Conservation (phyloP, 345 rosid genomes). For the Clausena lansium region DNA sequence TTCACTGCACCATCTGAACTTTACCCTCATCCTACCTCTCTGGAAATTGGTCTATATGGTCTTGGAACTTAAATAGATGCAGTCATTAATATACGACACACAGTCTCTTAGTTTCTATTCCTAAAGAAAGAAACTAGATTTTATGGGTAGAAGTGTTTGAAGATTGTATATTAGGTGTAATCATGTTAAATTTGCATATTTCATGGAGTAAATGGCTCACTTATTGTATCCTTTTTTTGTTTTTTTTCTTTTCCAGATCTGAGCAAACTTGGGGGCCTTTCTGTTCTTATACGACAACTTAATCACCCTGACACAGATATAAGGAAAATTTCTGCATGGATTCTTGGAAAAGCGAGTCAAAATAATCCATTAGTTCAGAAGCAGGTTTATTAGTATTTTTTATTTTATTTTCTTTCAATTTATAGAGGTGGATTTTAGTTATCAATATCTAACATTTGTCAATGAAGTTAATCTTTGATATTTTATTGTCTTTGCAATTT, state of each 20-base stretch:
- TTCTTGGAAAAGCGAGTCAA: slow-evolving; percentile 88
- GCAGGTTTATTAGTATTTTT: slow-evolving; percentile 40
- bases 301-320: slow-evolving; percentile 62
- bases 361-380: slow-evolving; percentile 80
- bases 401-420: neutral
- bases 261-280: slow-evolving; percentile 76
- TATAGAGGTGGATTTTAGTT: neutral
- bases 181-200: neutral
- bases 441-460: neutral
- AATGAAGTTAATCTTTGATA: neutral
- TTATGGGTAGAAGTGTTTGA: neutral
- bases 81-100: neutral
- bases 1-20: neutral
- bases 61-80: neutral
- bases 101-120: neutral
- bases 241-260: slow-evolving; percentile 47
- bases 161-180: neutral
- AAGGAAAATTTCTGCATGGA: slow-evolving; percentile 89
- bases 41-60: neutral
- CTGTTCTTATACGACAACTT: slow-evolving; percentile 52
- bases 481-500: neutral
- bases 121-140: neutral
- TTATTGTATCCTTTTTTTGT: neutral
- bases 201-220: neutral
- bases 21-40: neutral